Conservation (phyloP, 2,329 filamentous ascomycete genomes). For the Hypoxylon sp. region DNA sequence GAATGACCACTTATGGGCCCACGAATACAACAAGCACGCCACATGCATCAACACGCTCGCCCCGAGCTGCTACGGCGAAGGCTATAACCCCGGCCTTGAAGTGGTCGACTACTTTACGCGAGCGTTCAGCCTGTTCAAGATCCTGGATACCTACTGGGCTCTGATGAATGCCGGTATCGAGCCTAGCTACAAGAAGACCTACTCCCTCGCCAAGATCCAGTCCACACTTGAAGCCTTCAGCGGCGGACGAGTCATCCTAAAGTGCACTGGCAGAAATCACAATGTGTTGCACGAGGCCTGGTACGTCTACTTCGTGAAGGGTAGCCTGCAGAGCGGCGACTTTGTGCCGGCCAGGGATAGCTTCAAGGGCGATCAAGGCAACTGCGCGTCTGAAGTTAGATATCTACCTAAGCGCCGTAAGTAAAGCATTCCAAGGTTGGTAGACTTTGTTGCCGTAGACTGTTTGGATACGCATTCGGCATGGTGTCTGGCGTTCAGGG, state of each 20-base stretch:
- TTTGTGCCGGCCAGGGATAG: constrained; percentile 62
- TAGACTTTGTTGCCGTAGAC: not conserved
- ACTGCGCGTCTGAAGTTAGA: constrained; percentile 58
- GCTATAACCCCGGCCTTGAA: constrained; percentile 60
- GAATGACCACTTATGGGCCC: constrained; percentile 71
- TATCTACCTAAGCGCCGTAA: constrained; percentile 58
- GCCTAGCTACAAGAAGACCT: constrained; percentile 55
- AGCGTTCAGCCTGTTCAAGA: constrained; percentile 60
- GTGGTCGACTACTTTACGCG: constrained; percentile 63
- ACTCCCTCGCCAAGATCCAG: constrained; percentile 61
- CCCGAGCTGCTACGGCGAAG: constrained; percentile 73
- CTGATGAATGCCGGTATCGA: constrained; percentile 58
- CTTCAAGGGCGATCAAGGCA: constrained; percentile 57
- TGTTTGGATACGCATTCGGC: constrained; percentile 26
- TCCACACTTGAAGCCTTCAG: constrained; percentile 61
- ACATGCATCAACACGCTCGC: constrained; percentile 80
- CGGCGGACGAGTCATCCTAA: constrained; percentile 62
- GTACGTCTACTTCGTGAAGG: constrained; percentile 68
- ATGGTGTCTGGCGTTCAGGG: constrained; percentile 30
- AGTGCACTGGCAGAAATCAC: constrained; percentile 57
- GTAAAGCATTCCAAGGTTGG: constrained; percentile 15
- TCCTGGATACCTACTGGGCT: constrained; percentile 61
- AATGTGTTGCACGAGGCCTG: constrained; percentile 66
- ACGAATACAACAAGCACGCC: constrained; percentile 80
- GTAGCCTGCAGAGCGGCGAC: constrained; percentile 65